Conservation (phyloP, 768 basidiomycete genomes). For the Amanita rimosa region DNA sequence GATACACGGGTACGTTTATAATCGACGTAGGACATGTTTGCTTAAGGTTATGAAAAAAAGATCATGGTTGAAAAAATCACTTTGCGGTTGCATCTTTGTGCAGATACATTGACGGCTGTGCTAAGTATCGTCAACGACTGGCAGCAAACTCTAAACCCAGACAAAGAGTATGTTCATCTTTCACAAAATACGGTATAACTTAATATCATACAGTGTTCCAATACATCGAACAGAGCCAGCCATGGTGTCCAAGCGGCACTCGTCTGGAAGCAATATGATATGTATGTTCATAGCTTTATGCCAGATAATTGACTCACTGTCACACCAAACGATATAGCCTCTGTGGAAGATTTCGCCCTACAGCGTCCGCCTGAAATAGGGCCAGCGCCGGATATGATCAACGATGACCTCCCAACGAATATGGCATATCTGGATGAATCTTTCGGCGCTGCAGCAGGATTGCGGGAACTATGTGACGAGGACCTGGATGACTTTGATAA, state of each 20-base stretch:
- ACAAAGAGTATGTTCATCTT: constrained; percentile 16
- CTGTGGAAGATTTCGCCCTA: constrained; percentile 80
- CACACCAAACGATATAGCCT: constrained; percentile 30
- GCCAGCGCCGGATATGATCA: constrained; percentile 76
- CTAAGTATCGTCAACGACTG: constrained; percentile 40
- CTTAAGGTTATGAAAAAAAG: constrained; percentile 23
- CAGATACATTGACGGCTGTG: constrained; percentile 60
- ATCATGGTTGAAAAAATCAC: constrained; percentile 40
- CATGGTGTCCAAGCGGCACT: constrained; percentile 17
- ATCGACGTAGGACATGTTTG: too few species aligned
- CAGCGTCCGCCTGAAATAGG: constrained; percentile 63
- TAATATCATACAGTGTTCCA: constrained; percentile 12
- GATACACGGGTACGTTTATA: not conserved
- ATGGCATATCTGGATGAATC: constrained; percentile 79
- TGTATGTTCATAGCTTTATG: constrained; percentile 16
- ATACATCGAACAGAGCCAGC: constrained; percentile 19
- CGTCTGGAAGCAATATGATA: constrained; percentile 19
- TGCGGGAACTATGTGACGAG: constrained; percentile 62
- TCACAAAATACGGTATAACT: not conserved
- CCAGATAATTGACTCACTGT: not conserved
- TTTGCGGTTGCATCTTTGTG: constrained; percentile 60
- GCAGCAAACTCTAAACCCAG: constrained; percentile 24
- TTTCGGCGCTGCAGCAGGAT: constrained; percentile 67
- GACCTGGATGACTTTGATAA: constrained; percentile 60
- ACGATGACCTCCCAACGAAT: constrained; percentile 86